Conservation (phyloP, 805 yeast genomes). For the Kockiozyma suomiensis region DNA sequence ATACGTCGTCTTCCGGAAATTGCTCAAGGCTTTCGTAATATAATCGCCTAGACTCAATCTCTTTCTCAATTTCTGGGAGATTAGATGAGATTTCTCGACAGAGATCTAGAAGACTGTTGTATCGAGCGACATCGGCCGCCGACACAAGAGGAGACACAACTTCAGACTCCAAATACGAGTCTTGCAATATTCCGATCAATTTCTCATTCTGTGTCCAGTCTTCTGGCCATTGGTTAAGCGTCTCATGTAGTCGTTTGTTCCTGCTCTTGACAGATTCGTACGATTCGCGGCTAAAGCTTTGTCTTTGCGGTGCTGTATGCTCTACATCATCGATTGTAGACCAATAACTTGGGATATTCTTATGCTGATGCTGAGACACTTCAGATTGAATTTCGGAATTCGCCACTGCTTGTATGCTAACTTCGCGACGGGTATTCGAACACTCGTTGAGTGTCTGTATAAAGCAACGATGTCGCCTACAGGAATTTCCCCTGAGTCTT, state of each 20-base stretch:
- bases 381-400: no score
- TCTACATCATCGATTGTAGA: no score
- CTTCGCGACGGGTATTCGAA: background rate
- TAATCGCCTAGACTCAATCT: background rate
- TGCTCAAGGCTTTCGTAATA: background rate
- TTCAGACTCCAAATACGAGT: background rate
- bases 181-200: background rate
- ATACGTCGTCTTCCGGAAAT: no score
- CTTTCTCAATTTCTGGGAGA: background rate
- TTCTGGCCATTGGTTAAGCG: no score
- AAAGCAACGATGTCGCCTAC: background rate
- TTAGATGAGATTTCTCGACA: background rate
- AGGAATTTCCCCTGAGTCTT: background rate
- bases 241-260: no score
- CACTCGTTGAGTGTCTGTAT: no score
- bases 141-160: background rate
- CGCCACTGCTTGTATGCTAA: background rate
- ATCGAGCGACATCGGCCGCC: background rate
- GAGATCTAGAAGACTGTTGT: background rate
- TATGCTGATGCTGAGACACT: no score
- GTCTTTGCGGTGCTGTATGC: no score
- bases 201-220: background rate
- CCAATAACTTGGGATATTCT: no score
- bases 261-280: no score
- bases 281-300: no score